Percentiles rank a stretch among this genome's conserved stretches.
phyloP scores from a whole-genome alignment of 352 stramenopile genomes.

The Pythium coloratum region DNA sequence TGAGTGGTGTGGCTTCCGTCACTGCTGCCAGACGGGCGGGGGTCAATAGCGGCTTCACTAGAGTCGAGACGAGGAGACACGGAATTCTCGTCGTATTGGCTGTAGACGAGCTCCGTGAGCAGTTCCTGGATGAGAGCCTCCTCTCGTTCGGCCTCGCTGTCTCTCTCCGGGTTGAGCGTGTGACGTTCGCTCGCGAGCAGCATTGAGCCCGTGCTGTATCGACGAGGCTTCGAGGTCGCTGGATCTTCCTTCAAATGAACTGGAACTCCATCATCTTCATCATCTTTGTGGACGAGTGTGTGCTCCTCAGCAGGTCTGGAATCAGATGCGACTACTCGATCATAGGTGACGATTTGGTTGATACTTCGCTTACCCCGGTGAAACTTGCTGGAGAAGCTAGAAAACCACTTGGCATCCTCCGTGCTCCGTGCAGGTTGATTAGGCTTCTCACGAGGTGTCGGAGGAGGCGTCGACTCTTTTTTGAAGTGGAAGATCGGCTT shows the following conservation, averaged over 20 bases:
- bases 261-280: neutral
- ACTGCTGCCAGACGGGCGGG: neutral
- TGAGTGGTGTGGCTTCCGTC: neutral
- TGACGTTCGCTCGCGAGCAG: conserved; percentile 6
- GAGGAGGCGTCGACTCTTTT: neutral
- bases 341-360: neutral
- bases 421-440: neutral
- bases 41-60: neutral
- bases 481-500: conserved; percentile 21
- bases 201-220: conserved; percentile 22
- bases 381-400: conserved; percentile 10
- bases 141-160: conserved; percentile 15
- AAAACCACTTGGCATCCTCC: conserved; percentile 9
- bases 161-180: neutral
- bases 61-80: neutral
- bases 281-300: neutral
- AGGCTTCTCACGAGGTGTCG: neutral
- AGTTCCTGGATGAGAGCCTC: conserved; percentile 16
- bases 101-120: conserved; percentile 7
- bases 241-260: conserved; percentile 8
- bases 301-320: neutral
- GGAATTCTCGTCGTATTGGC: conserved; percentile 3
- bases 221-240: conserved; percentile 1
- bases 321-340: neutral
- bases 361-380: neutral